Conservation (phyloP, 306 rosid genomes). For the Cicer chorassanicum region DNA sequence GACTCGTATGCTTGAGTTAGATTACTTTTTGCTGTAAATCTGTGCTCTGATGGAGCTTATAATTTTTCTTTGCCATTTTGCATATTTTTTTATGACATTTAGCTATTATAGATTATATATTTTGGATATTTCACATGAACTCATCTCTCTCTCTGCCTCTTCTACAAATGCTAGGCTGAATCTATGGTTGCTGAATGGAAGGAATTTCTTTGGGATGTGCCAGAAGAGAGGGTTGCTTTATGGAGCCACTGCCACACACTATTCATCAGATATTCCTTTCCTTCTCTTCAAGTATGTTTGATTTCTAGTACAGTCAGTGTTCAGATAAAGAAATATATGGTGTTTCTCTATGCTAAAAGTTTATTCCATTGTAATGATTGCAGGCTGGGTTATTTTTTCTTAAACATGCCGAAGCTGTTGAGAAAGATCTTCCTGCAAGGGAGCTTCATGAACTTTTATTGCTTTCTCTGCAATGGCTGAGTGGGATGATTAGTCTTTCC, state of each 20-base stretch:
- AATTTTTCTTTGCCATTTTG: conserved; percentile 35
- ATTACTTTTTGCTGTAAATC: conserved; percentile 16
- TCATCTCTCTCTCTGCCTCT: conserved; percentile 24
- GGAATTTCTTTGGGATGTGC: conserved; percentile 98
- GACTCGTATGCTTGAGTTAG: conserved; percentile 16
- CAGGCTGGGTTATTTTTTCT: conserved; percentile 98
- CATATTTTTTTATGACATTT: conserved; percentile 9
- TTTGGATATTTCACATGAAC: conserved; percentile 36
- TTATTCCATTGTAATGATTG: conserved; percentile 46
- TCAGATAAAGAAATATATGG: conserved; percentile 36
- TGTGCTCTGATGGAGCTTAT: conserved; percentile 20
- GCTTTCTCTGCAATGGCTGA: conserved; percentile 95
- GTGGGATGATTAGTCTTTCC: conserved; percentile 88
- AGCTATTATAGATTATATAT: conserved; percentile 25
- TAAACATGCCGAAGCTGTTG: conserved; percentile 95
- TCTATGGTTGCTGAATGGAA: conserved; percentile 99
- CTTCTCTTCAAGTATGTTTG: conserved; percentile 78
- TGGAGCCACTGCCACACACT: conserved; percentile 95
- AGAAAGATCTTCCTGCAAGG: conserved; percentile 94
- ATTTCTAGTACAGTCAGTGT: conserved; percentile 40
- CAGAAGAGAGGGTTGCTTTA: conserved; percentile 92
- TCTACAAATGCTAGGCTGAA: conserved; percentile 70
- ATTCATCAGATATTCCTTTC: conserved; percentile 91
- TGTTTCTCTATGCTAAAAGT: conserved; percentile 36
- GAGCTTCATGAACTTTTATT: conserved; percentile 92